A percentile compares a stretch with the other conserved stretches of the same genome.
phyloP scores from a whole-genome alignment of 257 asterid genomes.

The Voacanga thouarsii region DNA sequence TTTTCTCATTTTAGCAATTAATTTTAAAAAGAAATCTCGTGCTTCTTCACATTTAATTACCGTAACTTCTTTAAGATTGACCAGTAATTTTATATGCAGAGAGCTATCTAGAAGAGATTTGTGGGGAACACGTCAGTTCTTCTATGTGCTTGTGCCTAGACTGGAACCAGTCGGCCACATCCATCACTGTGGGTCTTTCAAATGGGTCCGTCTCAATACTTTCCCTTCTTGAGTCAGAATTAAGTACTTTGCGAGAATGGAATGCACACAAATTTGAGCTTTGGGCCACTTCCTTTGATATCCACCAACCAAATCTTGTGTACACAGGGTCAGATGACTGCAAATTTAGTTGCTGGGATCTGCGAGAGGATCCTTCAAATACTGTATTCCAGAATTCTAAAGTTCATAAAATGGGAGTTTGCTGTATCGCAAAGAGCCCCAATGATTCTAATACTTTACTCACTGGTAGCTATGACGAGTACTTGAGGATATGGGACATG shows the following conservation, averaged over 20 bases:
- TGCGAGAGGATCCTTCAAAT: constrained; percentile 59
- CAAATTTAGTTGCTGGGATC: constrained; percentile 87
- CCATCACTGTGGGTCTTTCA: constrained; percentile 77
- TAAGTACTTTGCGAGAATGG: constrained; percentile 55
- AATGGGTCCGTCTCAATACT: constrained; percentile 74
- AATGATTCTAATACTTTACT: constrained; percentile 54
- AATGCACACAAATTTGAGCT: constrained; percentile 86
- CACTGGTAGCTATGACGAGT: constrained; percentile 86
- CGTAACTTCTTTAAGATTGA: not conserved
- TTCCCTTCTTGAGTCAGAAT: constrained; percentile 52
- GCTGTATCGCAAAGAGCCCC: constrained; percentile 79
- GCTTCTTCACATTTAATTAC: not conserved
- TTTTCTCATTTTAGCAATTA: not conserved
- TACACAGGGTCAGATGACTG: constrained; percentile 97
- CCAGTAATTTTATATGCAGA: constrained; percentile 35
- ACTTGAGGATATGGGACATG: constrained; percentile 78
- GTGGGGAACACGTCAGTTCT: constrained; percentile 55
- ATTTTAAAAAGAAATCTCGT: not conserved
- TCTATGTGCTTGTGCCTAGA: constrained; percentile 91
- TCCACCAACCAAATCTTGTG: constrained; percentile 67
- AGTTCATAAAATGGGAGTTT: constrained; percentile 79
- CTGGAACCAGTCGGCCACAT: constrained; percentile 71
- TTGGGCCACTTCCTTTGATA: constrained; percentile 84
- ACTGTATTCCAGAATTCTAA: constrained; percentile 58
- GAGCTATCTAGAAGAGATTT: constrained; percentile 41